phyloP scores from a whole-genome alignment of 345 rosid genomes.

The Brassica juncea region DNA sequence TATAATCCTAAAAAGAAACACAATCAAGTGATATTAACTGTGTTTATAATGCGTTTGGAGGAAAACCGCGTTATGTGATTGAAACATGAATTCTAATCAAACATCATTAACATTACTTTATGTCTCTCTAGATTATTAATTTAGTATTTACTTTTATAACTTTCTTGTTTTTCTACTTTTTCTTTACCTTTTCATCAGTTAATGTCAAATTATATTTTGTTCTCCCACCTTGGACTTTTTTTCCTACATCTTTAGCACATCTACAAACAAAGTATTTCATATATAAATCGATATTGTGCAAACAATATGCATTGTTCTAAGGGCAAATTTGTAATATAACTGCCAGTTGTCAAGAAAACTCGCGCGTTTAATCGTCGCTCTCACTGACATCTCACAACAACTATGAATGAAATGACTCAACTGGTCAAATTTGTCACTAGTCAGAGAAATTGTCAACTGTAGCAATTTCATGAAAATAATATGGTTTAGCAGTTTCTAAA shows the following conservation, averaged over 20 bases:
- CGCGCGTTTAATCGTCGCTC: neutral
- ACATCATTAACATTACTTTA: constrained; percentile 29
- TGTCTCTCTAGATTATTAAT: constrained; percentile 14
- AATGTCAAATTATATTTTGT: constrained; percentile 18
- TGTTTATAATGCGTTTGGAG: constrained; percentile 30
- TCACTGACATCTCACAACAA: constrained; percentile 3
- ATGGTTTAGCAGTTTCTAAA: neutral
- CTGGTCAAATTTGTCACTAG: constrained; percentile 1
- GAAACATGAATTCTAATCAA: constrained; percentile 40
- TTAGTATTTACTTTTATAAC: neutral
- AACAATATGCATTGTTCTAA: neutral
- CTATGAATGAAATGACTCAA: neutral
- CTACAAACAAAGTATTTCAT: neutral
- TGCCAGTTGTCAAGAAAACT: neutral
- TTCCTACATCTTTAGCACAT: neutral
- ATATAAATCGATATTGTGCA: neutral
- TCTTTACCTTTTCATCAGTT: constrained; percentile 22
- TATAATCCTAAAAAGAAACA: constrained; percentile 23
- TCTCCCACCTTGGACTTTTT: constrained; percentile 29
- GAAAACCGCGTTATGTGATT: constrained; percentile 31
- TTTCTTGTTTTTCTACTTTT: constrained; percentile 10
- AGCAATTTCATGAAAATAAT: neutral
- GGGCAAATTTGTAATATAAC: neutral
- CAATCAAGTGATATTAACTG: constrained; percentile 25
- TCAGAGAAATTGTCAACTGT: neutral